phyloP scores from a whole-genome alignment of 176 grass and related monocot genomes.

The Oryza glumipatula region DNA sequence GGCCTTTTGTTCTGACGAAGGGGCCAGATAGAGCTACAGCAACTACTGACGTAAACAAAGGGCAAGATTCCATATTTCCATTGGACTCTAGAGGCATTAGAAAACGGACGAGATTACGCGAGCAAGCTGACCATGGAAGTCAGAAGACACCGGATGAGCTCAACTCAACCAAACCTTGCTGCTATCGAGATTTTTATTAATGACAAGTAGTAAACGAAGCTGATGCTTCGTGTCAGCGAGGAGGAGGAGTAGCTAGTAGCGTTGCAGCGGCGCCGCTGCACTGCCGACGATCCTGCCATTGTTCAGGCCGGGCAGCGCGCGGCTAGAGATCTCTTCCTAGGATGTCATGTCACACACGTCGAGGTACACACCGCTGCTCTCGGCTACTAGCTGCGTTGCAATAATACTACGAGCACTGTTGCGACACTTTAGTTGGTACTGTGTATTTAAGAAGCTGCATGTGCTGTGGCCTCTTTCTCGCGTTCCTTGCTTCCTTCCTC shows the following conservation, averaged over 20 bases:
- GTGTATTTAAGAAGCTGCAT: conserved; percentile 6
- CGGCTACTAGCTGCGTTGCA: neutral
- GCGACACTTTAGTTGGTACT: neutral
- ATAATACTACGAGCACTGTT: neutral
- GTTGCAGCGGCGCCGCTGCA: neutral
- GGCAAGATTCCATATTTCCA: conserved; percentile 25
- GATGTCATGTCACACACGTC: conserved; percentile 28
- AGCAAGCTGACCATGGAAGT: neutral
- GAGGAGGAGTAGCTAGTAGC: neutral
- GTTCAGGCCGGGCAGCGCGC: neutral
- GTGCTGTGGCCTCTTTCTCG: neutral
- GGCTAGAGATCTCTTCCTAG: conserved; percentile 53
- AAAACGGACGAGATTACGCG: conserved; percentile 17
- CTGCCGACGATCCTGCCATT: neutral
- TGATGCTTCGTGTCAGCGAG: neutral
- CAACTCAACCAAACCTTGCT: neutral
- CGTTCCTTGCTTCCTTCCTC: neutral
- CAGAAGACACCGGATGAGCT: neutral
- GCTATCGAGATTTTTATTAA: neutral
- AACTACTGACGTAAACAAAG: neutral
- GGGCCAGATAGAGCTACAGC: neutral
- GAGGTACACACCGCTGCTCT: conserved; percentile 11
- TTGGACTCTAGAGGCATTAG: neutral
- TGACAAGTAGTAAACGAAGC: neutral
- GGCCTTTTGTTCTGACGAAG: conserved; percentile 5